Percentiles rank a stretch among this genome's conserved stretches.
Evolutionary conservation across 2,329 filamentous ascomycete genomes (phyloP).

Genomic region (Ustulina deusta): DNA sequence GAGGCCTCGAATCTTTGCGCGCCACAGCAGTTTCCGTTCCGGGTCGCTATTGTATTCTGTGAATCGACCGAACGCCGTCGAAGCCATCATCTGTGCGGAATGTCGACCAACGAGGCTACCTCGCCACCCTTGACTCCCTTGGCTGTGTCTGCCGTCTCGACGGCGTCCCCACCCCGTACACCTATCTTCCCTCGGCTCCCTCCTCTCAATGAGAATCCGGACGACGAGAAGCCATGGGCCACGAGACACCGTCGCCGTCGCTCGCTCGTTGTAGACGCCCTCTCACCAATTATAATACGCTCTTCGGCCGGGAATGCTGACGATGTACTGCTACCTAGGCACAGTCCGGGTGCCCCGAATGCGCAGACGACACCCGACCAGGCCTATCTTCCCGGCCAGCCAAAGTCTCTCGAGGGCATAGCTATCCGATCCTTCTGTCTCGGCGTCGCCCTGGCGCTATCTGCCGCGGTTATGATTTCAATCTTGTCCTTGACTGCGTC

Average conservation of each 20-base stretch:
- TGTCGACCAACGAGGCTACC: constrained; percentile 16
- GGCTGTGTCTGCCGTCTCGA: constrained; percentile 10
- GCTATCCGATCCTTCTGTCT: constrained; percentile 69
- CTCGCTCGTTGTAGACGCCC: constrained; percentile 27
- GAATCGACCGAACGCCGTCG: neutral
- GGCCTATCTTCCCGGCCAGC: constrained; percentile 59
- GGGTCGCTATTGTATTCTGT: neutral
- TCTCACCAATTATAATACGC: constrained; percentile 24
- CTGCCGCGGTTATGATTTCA: constrained; percentile 50
- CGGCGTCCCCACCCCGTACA: constrained; percentile 18
- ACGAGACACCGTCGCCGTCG: constrained; percentile 44
- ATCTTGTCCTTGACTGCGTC: constrained; percentile 55
- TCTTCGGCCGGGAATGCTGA: constrained; percentile 42
- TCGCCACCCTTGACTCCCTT: constrained; percentile 13
- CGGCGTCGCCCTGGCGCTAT: constrained; percentile 57
- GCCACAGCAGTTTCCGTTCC: neutral
- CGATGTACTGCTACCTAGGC: constrained; percentile 47
- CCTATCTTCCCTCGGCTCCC: constrained; percentile 39
- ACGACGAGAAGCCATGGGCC: constrained; percentile 47
- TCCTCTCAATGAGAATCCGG: constrained; percentile 38
- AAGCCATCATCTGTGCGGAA: neutral
- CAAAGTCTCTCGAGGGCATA: constrained; percentile 70
- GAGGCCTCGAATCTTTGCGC: constrained; percentile 9
- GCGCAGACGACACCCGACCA: constrained; percentile 51
- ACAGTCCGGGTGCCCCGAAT: constrained; percentile 51